A percentile compares a stretch with the other conserved stretches of the same genome.
These are phyloP conservation scores for Fraxinus xanthoxyloides DNA, from an alignment of 305 asterid species.

Conservation along the genomic window DNA sequence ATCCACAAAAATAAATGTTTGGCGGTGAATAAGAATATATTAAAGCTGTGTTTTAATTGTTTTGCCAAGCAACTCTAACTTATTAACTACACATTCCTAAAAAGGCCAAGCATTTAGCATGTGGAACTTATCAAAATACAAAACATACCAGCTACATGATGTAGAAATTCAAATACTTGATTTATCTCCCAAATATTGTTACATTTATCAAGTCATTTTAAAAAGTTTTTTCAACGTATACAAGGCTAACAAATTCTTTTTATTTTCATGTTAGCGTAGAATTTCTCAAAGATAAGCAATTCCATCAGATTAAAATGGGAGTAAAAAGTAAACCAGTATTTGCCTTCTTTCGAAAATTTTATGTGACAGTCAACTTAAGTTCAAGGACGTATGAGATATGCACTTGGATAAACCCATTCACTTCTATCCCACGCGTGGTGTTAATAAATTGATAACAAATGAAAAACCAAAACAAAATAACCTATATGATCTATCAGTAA, in stretches of 20 bases:
- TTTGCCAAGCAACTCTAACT: background rate
- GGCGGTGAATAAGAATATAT: background rate
- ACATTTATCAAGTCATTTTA: background rate
- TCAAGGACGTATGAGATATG: too few relatives aligned
- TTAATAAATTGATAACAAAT: background rate
- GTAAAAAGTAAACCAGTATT: background rate
- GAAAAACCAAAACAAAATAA: background rate
- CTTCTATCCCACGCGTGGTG: background rate
- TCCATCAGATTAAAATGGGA: background rate
- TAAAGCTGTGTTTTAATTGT: background rate
- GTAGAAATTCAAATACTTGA: background rate
- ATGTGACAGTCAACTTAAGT: background rate
- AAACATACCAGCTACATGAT: background rate
- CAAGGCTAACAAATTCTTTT: background rate
- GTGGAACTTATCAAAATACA: background rate
- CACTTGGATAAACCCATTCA: background rate
- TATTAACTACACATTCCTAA: background rate
- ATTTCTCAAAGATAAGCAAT: background rate
- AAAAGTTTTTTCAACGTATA: background rate
- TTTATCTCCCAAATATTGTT: background rate
- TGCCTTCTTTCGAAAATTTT: background rate
- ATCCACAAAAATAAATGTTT: constrained; percentile 17
- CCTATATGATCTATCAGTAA: background rate
- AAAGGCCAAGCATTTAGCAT: background rate
- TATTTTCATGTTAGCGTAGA: background rate